Conservation (phyloP, 208 protist genomes). For the Leishmania amazonensis region DNA sequence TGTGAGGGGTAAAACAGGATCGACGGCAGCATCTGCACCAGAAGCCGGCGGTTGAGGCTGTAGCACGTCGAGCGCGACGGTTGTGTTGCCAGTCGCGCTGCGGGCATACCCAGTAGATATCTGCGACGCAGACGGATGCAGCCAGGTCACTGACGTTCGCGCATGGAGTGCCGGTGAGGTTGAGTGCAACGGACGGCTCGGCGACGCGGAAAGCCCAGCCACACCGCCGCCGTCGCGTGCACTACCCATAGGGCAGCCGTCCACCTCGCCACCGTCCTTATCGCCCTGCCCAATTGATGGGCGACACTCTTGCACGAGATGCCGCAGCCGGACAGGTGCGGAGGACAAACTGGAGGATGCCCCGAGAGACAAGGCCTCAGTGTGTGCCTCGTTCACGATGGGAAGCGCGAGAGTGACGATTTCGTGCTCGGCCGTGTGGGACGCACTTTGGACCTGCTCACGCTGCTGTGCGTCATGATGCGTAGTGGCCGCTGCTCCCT, state of each 20-base stretch:
- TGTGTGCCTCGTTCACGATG: background rate
- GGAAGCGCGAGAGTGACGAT: background rate
- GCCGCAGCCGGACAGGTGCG: conserved; percentile 12
- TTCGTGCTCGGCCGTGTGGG: background rate
- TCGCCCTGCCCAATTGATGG: background rate
- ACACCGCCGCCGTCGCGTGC: background rate
- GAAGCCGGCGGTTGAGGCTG: background rate
- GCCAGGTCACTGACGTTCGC: background rate
- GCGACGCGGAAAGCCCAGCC: background rate
- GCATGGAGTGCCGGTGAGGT: background rate
- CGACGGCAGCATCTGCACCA: background rate
- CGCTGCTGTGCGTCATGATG: background rate
- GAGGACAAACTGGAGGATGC: background rate
- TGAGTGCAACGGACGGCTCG: background rate
- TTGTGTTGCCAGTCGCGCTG: too few relatives aligned
- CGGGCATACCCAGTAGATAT: background rate
- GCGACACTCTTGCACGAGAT: conserved; percentile 16
- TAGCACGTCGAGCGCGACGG: background rate
- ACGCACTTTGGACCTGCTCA: background rate
- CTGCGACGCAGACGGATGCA: background rate
- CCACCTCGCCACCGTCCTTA: conserved; percentile 7
- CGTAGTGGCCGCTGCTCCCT: background rate
- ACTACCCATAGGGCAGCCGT: background rate
- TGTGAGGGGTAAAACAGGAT: background rate
- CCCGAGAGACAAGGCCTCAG: background rate